Base-by-base conservation (phyloP, 768 basidiomycete species). In the Suillus clintonianus region DNA sequence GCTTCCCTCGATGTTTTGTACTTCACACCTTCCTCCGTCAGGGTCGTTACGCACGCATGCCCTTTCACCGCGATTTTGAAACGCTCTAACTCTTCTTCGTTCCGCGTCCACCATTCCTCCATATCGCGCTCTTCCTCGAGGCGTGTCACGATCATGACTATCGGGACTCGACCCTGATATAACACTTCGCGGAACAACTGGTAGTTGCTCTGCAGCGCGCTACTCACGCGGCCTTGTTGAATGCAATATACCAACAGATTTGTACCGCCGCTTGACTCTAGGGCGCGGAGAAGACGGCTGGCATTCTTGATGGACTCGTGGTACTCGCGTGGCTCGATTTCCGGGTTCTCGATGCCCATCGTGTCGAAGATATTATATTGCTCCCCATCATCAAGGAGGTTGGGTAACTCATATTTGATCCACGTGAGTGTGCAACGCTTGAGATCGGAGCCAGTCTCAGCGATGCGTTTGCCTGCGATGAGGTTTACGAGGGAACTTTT, bases 401-500 rank as follows among this genome's bases (percentile, higher is more conserved):
- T 32, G 51, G 51, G 32, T 45, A 74, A 61, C 19, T 37, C 37
- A 62, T 81, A 76, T 8, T 62, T 62, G 3, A 62, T 70, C 51
- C 67, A 74, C 27, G 72, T 59, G 32, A 82, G 68, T 7, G 80
- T 81, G 56, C 77, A 76, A 11, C 75, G 74, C 15, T 69, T 67
- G 10, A 71, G 74, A 22, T 73, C 72, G 22, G 71, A 73, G 7
- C 78, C 80, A 14, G 74, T 70, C 9, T 60, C 60, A 0, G 80
- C 81, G 19, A 69, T 43, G 0, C 67, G 74, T 4, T 62, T n/a
- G 34, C 70, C 75, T 34, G 71, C 71, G n/a, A 83, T 64, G 69
- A 83, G 74, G 68, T 83, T 83, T 63, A 83, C 70, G 51, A 82
- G 72, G 17, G 79, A 81, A 61, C 82, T 83, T 62, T 83, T 83